phyloP scores from a whole-genome alignment of 495 filamentous ascomycete species.

The Trichocladium uniseriatum region DNA sequence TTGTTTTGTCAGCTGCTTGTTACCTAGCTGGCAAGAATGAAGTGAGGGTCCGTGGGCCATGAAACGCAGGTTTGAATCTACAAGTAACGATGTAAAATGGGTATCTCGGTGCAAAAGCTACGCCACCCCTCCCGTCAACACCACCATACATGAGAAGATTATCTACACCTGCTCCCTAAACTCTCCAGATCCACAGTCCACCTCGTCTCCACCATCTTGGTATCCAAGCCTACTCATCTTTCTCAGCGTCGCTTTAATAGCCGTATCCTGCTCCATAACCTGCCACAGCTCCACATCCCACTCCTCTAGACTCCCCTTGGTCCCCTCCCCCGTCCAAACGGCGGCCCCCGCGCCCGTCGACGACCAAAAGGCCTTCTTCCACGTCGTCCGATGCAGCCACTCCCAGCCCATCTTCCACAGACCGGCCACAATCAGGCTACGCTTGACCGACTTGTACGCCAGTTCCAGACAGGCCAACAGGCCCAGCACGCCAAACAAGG shows the following conservation, averaged over 20 bases:
- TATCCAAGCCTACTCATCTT: slow-evolving; percentile 21
- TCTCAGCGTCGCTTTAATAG: slow-evolving; percentile 22
- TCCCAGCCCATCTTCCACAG: slow-evolving; percentile 30
- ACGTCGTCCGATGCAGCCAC: slow-evolving; percentile 50
- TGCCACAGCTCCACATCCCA: slow-evolving; percentile 42
- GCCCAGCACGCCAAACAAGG: slow-evolving; percentile 41
- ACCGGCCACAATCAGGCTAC: slow-evolving; percentile 27
- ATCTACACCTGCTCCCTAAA: too few relatives aligned
- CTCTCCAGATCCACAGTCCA: background rate
- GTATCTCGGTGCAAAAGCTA: too few relatives aligned
- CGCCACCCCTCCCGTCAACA: too few relatives aligned
- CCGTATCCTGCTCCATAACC: slow-evolving; percentile 34
- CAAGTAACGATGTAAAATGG: too few relatives aligned
- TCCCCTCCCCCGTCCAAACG: slow-evolving; percentile 6
- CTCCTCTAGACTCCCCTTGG: slow-evolving; percentile 27
- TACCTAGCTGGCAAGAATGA: too few relatives aligned
- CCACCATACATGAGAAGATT: too few relatives aligned
- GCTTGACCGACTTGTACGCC: slow-evolving; percentile 27
- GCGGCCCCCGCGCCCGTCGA: background rate
- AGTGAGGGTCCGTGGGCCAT: too few relatives aligned
- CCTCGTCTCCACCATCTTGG: slow-evolving; percentile 6
- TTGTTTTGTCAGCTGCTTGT: too few relatives aligned
- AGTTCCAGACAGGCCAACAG: slow-evolving; percentile 29
- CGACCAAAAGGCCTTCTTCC: slow-evolving; percentile 53
- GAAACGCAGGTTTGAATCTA: too few relatives aligned